phyloP scores from a whole-genome alignment of 768 basidiomycete species.

The Coprinopsis cinerea region DNA sequence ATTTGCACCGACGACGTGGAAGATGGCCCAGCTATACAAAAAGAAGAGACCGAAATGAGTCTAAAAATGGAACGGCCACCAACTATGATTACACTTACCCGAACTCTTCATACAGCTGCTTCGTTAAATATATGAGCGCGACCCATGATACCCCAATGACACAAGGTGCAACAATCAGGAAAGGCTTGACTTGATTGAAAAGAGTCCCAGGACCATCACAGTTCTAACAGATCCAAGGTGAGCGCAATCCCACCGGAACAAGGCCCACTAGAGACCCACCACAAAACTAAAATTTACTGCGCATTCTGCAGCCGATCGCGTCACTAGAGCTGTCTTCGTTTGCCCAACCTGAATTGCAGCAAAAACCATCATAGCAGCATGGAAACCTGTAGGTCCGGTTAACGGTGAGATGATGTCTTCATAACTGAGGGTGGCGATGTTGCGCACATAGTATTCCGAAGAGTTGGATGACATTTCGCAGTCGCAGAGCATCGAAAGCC shows the following conservation, averaged over 20 bases:
- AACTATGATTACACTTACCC: conserved; percentile 47
- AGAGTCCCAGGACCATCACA: conserved; percentile 48
- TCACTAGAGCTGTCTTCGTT: conserved; percentile 56
- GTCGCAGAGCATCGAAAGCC: conserved; percentile 75
- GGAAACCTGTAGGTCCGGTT: conserved; percentile 49
- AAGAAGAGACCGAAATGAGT: neutral
- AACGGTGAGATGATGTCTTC: neutral
- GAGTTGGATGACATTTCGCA: conserved; percentile 76
- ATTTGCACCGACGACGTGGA: conserved; percentile 84
- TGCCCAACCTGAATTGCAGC: conserved; percentile 74
- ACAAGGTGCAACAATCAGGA: conserved; percentile 68
- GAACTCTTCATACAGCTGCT: conserved; percentile 72
- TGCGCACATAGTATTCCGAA: conserved; percentile 61
- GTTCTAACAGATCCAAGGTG: conserved; percentile 27
- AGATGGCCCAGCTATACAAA: conserved; percentile 72
- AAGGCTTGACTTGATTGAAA: conserved; percentile 53
- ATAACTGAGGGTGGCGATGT: neutral
- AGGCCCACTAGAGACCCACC: conserved; percentile 29
- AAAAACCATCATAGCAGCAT: conserved; percentile 66
- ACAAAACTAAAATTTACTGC: conserved; percentile 26
- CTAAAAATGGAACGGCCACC: conserved; percentile 1
- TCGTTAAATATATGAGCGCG: conserved; percentile 61
- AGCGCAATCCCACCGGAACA: neutral
- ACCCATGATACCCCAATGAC: conserved; percentile 65
- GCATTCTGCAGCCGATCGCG: conserved; percentile 20